phyloP scores from a whole-genome alignment of 1,284 basidiomycete species.

The Cutaneotrichosporon spelunceum region DNA sequence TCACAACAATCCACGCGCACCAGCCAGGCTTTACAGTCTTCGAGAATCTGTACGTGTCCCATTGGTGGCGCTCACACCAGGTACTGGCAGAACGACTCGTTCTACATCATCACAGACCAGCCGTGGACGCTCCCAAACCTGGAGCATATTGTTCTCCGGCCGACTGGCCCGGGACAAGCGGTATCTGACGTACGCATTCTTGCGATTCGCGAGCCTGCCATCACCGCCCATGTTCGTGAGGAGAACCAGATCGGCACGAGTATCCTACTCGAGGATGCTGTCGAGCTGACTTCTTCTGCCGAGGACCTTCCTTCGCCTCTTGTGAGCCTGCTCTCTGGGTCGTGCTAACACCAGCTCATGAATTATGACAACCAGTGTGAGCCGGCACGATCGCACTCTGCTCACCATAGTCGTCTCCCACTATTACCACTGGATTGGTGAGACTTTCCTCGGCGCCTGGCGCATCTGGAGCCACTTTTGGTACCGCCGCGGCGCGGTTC shows the following conservation, averaged over 20 bases:
- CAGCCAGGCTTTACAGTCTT: conserved; percentile 35
- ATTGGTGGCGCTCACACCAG: conserved; percentile 14
- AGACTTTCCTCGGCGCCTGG: conserved; percentile 39
- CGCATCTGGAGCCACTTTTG: conserved; percentile 30
- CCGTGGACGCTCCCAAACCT: conserved; percentile 59
- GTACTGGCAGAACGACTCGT: conserved; percentile 37
- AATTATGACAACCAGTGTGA: conserved; percentile 26
- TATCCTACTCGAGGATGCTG: conserved; percentile 20
- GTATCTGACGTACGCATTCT: conserved; percentile 23
- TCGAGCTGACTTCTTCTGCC: conserved; percentile 13
- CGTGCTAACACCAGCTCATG: conserved; percentile 24
- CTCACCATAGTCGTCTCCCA: conserved; percentile 4
- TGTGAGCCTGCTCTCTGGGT: conserved; percentile 19
- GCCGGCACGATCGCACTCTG: background rate
- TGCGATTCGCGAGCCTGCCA: conserved; percentile 18
- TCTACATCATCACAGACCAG: conserved; percentile 45
- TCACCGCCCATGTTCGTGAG: conserved; percentile 19
- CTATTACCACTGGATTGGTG: conserved; percentile 41
- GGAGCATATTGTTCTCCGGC: conserved; percentile 40
- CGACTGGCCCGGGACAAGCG: conserved; percentile 29
- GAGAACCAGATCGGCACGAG: conserved; percentile 22
- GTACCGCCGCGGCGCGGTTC: conserved; percentile 18
- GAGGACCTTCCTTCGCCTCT: conserved; percentile 24
- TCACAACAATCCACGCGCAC: conserved; percentile 30
- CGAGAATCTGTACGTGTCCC: conserved; percentile 30